phyloP scores from a whole-genome alignment of 2,329 filamentous ascomycete genomes.

The Aspergillus aculeatus region DNA sequence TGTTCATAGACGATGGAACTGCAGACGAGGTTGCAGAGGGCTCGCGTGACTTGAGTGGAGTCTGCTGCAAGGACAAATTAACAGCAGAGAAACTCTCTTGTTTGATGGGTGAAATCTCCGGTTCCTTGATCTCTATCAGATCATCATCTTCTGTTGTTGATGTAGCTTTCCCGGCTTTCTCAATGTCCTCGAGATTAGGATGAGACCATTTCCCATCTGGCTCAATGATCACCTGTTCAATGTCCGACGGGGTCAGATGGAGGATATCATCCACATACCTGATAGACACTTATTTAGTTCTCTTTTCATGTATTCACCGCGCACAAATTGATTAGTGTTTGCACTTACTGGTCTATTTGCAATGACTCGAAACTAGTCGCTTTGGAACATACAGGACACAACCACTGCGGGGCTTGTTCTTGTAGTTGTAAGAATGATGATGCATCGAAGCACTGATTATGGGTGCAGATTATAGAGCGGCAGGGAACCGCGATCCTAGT shows the following conservation, averaged over 20 bases:
- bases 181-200: constrained; percentile 44
- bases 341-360: constrained; percentile 77
- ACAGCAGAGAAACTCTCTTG: constrained; percentile 28
- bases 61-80: constrained; percentile 29
- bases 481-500: constrained; percentile 77
- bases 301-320: constrained; percentile 6
- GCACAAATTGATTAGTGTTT: not conserved
- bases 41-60: constrained; percentile 38
- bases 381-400: constrained; percentile 92
- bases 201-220: constrained; percentile 76
- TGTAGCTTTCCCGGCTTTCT: constrained; percentile 38
- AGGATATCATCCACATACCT: constrained; percentile 89
- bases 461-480: constrained; percentile 74
- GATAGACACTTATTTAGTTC: constrained; percentile 5
- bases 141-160: constrained; percentile 48
- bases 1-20: constrained; percentile 39
- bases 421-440: constrained; percentile 89
- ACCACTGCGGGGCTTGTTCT: constrained; percentile 94
- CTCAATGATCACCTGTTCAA: constrained; percentile 87
- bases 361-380: constrained; percentile 75
- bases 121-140: constrained; percentile 51
- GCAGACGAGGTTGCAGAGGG: constrained; percentile 41
- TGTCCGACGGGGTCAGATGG: constrained; percentile 64
- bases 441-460: constrained; percentile 94
- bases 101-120: constrained; percentile 37